Evolutionary conservation across 495 filamentous ascomycete species (phyloP), one percentile per base, ranked within the genome.

Genomic region (Acidomyces sp.): DNA sequence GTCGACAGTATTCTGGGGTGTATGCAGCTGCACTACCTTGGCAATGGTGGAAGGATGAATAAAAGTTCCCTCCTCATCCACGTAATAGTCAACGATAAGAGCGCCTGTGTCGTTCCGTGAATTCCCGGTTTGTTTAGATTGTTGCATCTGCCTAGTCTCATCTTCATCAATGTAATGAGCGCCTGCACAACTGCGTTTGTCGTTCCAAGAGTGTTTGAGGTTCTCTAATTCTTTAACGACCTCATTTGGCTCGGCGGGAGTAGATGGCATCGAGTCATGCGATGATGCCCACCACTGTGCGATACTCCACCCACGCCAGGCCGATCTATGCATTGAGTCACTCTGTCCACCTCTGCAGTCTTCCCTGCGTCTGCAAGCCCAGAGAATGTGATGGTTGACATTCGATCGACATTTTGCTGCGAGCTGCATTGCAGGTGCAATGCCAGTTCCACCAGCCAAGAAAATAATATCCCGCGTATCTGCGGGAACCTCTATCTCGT

Each of bases 401-500:
- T 60, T 55, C 24, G 44, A 49, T 37, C 77, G 57, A 3, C 90
- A 51, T 6, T 68, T 70, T 41, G 75, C 61, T 25, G 74, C 82
- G 18, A 77, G 70, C 60, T 96, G 88, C 48, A 95, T 55, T 23
- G 88, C 90, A 0, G 88, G 83, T 17, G 84, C 85, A 56, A 97
- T 90, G 0, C 88, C 90, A 4, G 90, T 97, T 0, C 90, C 90
- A 0, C 87, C 90, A 11, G 88, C 90, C 23, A 95, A 63, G 57
- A 96, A 94, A 2, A 95, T 54, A 2, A 94, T 66, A 23, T 71
- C 60, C 15, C 59, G 63, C 26, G 62, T 77, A 30, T 62, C 53
- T 11, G 54, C 41, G 9, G 66, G 80, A 24, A 79, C 72, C 49
- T 61, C 69, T 43, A 67, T 83, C 28, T 92, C 86, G 7, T 75